Conservation (phyloP, 805 yeast species). For the Saccharomycopsis javanensis region DNA sequence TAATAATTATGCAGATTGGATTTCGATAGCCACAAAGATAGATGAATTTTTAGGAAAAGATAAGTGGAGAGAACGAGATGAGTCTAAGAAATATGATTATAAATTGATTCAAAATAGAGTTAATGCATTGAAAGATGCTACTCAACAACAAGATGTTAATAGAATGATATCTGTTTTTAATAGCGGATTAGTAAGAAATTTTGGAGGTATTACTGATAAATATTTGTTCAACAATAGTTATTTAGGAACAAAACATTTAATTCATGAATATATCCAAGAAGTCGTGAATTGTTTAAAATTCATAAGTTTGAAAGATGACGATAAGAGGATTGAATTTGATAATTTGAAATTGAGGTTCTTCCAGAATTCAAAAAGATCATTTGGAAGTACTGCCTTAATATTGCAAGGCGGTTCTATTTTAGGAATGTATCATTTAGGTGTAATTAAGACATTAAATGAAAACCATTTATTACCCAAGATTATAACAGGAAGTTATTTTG, state of each 20-base stretch:
- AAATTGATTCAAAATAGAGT: constrained; percentile 68
- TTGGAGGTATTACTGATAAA: constrained; percentile 82
- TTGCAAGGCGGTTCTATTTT: constrained; percentile 93
- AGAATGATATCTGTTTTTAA: constrained; percentile 57
- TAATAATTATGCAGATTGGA: constrained; percentile 64
- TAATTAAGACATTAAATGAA: constrained; percentile 70
- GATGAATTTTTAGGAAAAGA: constrained; percentile 46
- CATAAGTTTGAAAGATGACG: constrained; percentile 32
- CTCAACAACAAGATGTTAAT: constrained; percentile 47
- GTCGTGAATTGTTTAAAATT: constrained; percentile 59
- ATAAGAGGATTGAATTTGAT: constrained; percentile 22
- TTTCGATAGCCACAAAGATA: constrained; percentile 37
- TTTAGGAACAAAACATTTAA: constrained; percentile 79
- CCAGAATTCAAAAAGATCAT: constrained; percentile 76
- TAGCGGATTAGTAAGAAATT: constrained; percentile 78
- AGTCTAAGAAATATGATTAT: constrained; percentile 43
- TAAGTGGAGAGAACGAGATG: constrained; percentile 60
- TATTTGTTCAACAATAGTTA: constrained; percentile 72
- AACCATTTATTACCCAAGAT: constrained; percentile 74
- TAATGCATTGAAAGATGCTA: constrained; percentile 49
- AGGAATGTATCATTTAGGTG: constrained; percentile 91
- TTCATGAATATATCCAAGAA: constrained; percentile 78
- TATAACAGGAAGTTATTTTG: constrained; percentile 86
- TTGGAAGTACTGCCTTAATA: constrained; percentile 84
- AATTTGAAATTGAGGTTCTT: constrained; percentile 66